Percentiles rank a stretch among this genome's conserved stretches.
phyloP scores from a whole-genome alignment of 2,329 filamentous ascomycete genomes.

The Coniochaeta hoffmannii region DNA sequence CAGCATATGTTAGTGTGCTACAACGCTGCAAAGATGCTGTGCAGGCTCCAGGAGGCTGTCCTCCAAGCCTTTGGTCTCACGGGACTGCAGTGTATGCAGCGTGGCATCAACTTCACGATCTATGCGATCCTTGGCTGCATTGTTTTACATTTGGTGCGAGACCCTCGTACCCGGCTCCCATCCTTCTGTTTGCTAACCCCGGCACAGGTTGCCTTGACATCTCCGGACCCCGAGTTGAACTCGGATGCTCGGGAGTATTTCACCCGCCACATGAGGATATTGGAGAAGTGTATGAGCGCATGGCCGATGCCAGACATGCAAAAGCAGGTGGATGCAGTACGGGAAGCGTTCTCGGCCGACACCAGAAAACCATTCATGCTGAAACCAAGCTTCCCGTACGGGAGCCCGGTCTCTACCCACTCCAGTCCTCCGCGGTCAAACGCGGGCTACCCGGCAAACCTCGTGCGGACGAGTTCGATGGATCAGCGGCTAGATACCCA shows the following conservation, averaged over 20 bases:
- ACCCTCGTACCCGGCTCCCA: not conserved
- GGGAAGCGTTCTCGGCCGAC: slow-evolving; percentile 87
- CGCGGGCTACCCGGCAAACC: slow-evolving; percentile 41
- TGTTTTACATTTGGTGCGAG: slow-evolving; percentile 79
- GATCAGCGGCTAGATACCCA: slow-evolving; percentile 48
- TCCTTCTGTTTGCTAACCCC: slow-evolving; percentile 6
- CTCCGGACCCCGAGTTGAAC: slow-evolving; percentile 83
- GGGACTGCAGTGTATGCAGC: slow-evolving; percentile 84
- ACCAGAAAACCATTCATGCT: slow-evolving; percentile 78
- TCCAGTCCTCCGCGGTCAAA: slow-evolving; percentile 54
- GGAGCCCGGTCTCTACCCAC: slow-evolving; percentile 59
- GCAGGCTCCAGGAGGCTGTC: slow-evolving; percentile 78
- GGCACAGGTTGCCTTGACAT: slow-evolving; percentile 83
- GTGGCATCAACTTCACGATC: slow-evolving; percentile 93
- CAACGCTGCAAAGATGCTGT: slow-evolving; percentile 75
- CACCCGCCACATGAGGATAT: slow-evolving; percentile 84
- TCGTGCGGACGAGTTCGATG: slow-evolving; percentile 39
- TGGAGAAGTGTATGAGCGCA: slow-evolving; percentile 74
- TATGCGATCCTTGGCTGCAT: slow-evolving; percentile 87
- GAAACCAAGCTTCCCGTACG: slow-evolving; percentile 80
- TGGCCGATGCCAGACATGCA: slow-evolving; percentile 90
- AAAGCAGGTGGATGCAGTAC: slow-evolving; percentile 79
- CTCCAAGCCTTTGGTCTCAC: slow-evolving; percentile 68
- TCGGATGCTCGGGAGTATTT: slow-evolving; percentile 82
- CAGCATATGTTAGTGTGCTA: slow-evolving; percentile 83